phyloP scores from a whole-genome alignment of 768 basidiomycete species.

The Hortiboletus flavorubellus region DNA sequence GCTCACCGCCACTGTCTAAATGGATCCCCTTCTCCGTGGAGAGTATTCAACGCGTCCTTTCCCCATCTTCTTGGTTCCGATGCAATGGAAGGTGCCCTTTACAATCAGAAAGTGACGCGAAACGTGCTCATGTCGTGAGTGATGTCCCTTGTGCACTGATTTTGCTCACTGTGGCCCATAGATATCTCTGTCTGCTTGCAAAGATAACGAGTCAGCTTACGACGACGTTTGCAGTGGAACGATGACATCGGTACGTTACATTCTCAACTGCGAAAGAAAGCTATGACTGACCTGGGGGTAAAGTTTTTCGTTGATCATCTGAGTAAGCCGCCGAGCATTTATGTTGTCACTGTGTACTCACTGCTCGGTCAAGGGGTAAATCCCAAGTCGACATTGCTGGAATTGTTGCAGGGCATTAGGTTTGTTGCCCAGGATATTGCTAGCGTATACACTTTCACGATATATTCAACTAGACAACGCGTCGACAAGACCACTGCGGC shows the following conservation, averaged over 20 bases:
- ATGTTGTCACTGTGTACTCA: background rate
- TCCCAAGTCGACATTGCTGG: conserved; percentile 21
- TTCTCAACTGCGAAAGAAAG: background rate
- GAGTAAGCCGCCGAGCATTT: conserved; percentile 12
- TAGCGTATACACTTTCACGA: background rate
- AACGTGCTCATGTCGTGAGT: conserved; percentile 26
- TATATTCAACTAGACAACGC: conserved; percentile 5
- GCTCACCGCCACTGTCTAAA: conserved; percentile 12
- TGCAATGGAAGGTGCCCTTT: conserved; percentile 21
- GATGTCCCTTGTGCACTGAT: background rate
- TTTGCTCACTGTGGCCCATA: conserved; percentile 6
- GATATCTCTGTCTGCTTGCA: conserved; percentile 31
- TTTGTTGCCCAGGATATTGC: conserved; percentile 3
- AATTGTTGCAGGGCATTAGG: conserved; percentile 24
- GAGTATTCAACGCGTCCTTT: conserved; percentile 14
- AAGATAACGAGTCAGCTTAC: conserved; percentile 22
- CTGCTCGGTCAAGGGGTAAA: conserved; percentile 12
- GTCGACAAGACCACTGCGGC: conserved; percentile 18
- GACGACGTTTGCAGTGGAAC: conserved; percentile 19
- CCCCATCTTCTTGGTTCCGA: conserved; percentile 10
- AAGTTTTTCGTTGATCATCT: conserved; percentile 30
- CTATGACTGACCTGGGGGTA: background rate
- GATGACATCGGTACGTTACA: conserved; percentile 19
- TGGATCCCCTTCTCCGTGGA: conserved; percentile 11
- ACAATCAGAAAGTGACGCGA: background rate